phyloP scores from a whole-genome alignment of 2,329 filamentous ascomycete genomes.

The Fusarium sp. region DNA sequence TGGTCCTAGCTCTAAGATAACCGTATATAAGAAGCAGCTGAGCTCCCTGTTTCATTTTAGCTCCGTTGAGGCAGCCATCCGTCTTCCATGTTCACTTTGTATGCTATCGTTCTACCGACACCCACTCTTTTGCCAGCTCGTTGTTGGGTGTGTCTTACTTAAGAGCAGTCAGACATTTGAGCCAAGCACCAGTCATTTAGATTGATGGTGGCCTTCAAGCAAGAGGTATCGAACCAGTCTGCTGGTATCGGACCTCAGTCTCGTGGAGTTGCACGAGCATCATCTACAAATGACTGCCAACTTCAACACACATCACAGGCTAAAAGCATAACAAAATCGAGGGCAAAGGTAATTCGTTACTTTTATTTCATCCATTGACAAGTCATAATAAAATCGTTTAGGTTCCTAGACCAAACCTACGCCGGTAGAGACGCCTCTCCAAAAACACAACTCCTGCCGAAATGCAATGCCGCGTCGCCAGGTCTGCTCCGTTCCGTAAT shows the following conservation, averaged over 20 bases:
- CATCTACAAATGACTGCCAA: background rate
- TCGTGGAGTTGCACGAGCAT: background rate
- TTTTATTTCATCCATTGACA: conserved; percentile 28
- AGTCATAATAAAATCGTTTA: conserved; percentile 38
- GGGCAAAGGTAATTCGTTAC: conserved; percentile 31
- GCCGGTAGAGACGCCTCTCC: conserved; percentile 40
- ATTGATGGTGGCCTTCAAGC: background rate
- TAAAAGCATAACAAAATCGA: background rate
- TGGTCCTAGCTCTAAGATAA: background rate
- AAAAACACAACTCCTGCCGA: conserved; percentile 44
- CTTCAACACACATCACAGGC: background rate
- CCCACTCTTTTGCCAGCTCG: background rate
- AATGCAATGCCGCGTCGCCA: conserved; percentile 41
- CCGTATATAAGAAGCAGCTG: conserved; percentile 2
- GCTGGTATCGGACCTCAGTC: background rate
- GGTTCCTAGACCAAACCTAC: conserved; percentile 41
- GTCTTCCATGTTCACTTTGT: background rate
- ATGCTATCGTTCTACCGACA: background rate
- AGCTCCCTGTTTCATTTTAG: background rate
- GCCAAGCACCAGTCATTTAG: background rate
- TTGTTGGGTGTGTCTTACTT: background rate
- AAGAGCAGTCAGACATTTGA: background rate
- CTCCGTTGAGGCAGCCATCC: background rate
- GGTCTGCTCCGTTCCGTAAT: conserved; percentile 33
- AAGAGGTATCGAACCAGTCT: background rate